Evolutionary conservation across 345 rosid genomes (phyloP), one percentile per base, ranked within the genome.

Genomic region (Aegle marmelos): DNA sequence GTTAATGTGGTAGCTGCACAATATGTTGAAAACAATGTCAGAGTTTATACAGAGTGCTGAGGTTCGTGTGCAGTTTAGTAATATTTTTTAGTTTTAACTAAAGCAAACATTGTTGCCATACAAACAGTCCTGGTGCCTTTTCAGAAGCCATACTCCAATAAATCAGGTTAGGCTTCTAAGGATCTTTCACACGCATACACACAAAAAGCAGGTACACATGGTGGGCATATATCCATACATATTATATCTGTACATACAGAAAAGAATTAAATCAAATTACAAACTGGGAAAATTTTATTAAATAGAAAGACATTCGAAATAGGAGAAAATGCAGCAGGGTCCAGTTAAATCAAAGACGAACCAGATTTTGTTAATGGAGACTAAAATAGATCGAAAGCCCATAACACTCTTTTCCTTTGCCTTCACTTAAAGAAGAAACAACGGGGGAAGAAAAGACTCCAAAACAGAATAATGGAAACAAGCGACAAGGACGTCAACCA

Each of bases 1-100:
- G 98, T 97, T 82, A 97, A 87, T 24, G 99, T 97, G 6, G 99
- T 93, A 78, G 99, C 99, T 97, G 98, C 92, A 83, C 25, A 70
- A 75, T 68, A 79, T 11, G 79, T 21, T 22, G 70, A 25, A 79
- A 36, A 82, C 34, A 75, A 80, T 62, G 72, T 81, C 63, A 89
- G 82, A 72, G 57, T 4, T 4, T 10, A 9, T 2, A 22, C 54
- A 59, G 25, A 70, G 50, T 45, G 27, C 53, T 65, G 14, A 28
- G 39, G 13, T 37, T 75, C 4, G 11, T n/a, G 53, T 60, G 68
- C 72, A 75, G 25, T 56, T 60, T 74, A 66, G 59, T 22, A 59
- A 39, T 21, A 67, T 50, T 21, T 48, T 53, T 9, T 22, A 25
- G 45, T 63, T 61, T 68, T n/a, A 34, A 50, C 80, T 57, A 25